Base-by-base conservation (phyloP, 805 yeast genomes). In the Ogataea paradorogensis region DNA sequence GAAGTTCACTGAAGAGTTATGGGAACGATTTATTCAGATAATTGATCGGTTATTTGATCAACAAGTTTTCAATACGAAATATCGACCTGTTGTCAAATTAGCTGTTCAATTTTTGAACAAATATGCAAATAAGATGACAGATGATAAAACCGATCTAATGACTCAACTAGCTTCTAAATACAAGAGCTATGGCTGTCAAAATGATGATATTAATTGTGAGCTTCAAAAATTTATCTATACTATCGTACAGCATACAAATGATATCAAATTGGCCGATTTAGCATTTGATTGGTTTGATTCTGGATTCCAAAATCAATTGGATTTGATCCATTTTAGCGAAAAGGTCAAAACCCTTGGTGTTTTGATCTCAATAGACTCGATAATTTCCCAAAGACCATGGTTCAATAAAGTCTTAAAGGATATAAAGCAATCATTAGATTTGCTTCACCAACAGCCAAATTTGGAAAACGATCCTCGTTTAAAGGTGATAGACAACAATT, bases 301-400 rank as follows among this genome's bases (percentile, higher is more conserved):
- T 9, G 33, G 20, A 11, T 14, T 35, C 15, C 37, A 30, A 28
- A 14, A 15, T 14, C 48, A 48, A 15, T 21, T 55, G 13, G 52
- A 53, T 26, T 45, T 51, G 15, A 26, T 25, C 8, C 45, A 49
- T 30, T 29, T 52, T 6, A 30, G 34, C 15, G 56, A 55, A 33
- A 46, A 42, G 16, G 40, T 46, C 25, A 51, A 51, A 29, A 34
- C 45, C 5, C 21, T 52, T 1, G 56, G 55, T 15, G 26, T 55
- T 13, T n/a, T 50, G 7, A 15, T 45, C 8, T 23, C 50, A 13
- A 31, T 38, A 14, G 26, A 28, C 5, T 20, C 21, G 9, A 25
- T 30, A 7, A 24, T 48, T 7, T n/a, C 36, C 3, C 27, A 40
- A 11, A 24, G 18, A n/a, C 14, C 20, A 3, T 52, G 55, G 53